Conservation (phyloP, 345 rosid species). For the Excoecaria agallocha region DNA sequence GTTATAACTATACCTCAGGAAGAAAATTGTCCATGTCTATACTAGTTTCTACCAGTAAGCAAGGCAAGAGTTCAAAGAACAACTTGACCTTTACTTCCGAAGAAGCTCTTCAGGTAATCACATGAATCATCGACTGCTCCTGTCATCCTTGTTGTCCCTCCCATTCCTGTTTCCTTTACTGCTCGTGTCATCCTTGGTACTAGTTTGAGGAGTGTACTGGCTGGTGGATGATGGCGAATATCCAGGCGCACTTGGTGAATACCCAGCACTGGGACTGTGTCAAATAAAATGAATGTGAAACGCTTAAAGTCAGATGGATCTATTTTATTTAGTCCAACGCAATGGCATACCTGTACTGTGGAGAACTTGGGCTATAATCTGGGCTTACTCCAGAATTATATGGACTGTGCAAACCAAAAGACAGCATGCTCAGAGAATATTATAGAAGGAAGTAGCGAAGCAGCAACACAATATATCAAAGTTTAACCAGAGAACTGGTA, state of each 20-base stretch:
- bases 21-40: neutral
- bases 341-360: conserved; percentile 48
- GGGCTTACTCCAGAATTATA: conserved; percentile 70
- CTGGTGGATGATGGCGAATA: conserved; percentile 79
- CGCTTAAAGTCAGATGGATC: neutral
- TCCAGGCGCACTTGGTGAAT: conserved; percentile 79
- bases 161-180: conserved; percentile 25
- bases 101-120: neutral
- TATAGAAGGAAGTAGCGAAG: neutral
- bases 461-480: neutral
- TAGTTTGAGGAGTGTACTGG: conserved; percentile 70
- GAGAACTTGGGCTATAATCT: conserved; percentile 77
- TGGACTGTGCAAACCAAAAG: conserved; percentile 44
- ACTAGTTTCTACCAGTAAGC: neutral
- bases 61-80: conserved; percentile 3
- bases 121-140: conserved; percentile 17
- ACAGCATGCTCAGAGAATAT: neutral
- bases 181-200: conserved; percentile 48
- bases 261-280: conserved; percentile 72
- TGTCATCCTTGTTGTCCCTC: conserved; percentile 23
- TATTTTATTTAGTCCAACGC: neutral
- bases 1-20: neutral
- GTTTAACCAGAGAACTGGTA: neutral
- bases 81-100: neutral
- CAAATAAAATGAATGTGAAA: neutral